Conservation (phyloP, 2,329 filamentous ascomycete genomes). For the Paecilomyces niveus region DNA sequence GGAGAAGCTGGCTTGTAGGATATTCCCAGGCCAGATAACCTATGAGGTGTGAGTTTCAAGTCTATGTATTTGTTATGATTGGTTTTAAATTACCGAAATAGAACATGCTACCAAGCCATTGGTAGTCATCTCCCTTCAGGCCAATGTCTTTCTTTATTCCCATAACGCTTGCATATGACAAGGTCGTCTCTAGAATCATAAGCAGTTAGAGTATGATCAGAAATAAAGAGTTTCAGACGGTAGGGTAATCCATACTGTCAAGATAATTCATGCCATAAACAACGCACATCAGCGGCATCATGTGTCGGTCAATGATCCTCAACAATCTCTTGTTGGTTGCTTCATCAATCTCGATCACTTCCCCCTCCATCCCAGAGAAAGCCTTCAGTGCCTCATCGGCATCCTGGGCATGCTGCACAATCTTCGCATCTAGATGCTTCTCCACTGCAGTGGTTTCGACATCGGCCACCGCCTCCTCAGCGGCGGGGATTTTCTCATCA, state of each 20-base stretch:
- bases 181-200: slow-evolving; percentile 33
- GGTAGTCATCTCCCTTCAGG: slow-evolving; percentile 39
- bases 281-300: slow-evolving; percentile 54
- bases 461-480: slow-evolving; percentile 12
- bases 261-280: slow-evolving; percentile 55
- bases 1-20: slow-evolving; percentile 58
- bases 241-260: slow-evolving; percentile 32
- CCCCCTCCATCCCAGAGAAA: slow-evolving; percentile 42
- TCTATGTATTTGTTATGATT: slow-evolving; percentile 8
- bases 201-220: neutral
- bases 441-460: slow-evolving; percentile 9
- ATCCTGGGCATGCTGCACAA: slow-evolving; percentile 49
- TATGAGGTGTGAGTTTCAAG: slow-evolving; percentile 15
- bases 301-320: slow-evolving; percentile 55
- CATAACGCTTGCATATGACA: slow-evolving; percentile 50
- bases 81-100: slow-evolving; percentile 36
- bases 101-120: slow-evolving; percentile 48
- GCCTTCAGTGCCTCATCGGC: slow-evolving; percentile 56
- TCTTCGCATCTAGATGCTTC: slow-evolving; percentile 21
- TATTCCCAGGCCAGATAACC: slow-evolving; percentile 55
- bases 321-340: slow-evolving; percentile 53
- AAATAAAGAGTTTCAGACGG: neutral
- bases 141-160: slow-evolving; percentile 43
- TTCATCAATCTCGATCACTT: slow-evolving; percentile 48
- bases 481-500: slow-evolving; percentile 36